phyloP scores from a whole-genome alignment of 768 basidiomycete species.

The Pholiota microspora region DNA sequence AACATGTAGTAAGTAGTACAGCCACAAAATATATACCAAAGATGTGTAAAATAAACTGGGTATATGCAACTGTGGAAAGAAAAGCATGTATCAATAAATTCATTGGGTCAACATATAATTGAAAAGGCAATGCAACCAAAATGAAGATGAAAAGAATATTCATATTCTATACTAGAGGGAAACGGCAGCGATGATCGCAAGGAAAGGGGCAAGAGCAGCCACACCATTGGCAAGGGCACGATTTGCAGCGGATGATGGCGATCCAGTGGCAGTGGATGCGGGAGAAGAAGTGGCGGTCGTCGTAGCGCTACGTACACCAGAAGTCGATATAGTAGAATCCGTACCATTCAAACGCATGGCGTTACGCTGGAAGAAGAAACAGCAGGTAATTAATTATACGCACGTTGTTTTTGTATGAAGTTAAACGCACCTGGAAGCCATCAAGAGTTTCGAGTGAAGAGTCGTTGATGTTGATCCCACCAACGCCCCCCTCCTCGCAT shows the following conservation, averaged over 20 bases:
- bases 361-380: constrained; percentile 41
- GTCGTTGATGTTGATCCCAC: constrained; percentile 55
- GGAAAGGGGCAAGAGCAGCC: constrained; percentile 12
- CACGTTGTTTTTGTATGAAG: background rate
- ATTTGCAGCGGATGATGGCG: constrained; percentile 15
- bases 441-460: constrained; percentile 39
- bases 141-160: too few species aligned
- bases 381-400: background rate
- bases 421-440: constrained; percentile 39
- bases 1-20: too few species aligned
- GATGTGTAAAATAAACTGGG: too few species aligned
- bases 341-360: constrained; percentile 58
- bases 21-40: too few species aligned
- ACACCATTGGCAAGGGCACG: constrained; percentile 15
- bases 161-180: constrained; percentile 7
- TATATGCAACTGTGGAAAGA: too few species aligned
- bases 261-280: constrained; percentile 5
- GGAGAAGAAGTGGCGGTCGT: constrained; percentile 11
- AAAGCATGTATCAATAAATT: too few species aligned
- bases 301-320: constrained; percentile 6
- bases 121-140: too few species aligned
- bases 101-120: too few species aligned
- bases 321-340: background rate
- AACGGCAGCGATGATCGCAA: constrained; percentile 11
- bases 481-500: constrained; percentile 58